A percentile compares a stretch with the other conserved stretches of the same genome.
Conservation (phyloP, 1,284 basidiomycete genomes). For the Trichosporon faecale region DNA sequence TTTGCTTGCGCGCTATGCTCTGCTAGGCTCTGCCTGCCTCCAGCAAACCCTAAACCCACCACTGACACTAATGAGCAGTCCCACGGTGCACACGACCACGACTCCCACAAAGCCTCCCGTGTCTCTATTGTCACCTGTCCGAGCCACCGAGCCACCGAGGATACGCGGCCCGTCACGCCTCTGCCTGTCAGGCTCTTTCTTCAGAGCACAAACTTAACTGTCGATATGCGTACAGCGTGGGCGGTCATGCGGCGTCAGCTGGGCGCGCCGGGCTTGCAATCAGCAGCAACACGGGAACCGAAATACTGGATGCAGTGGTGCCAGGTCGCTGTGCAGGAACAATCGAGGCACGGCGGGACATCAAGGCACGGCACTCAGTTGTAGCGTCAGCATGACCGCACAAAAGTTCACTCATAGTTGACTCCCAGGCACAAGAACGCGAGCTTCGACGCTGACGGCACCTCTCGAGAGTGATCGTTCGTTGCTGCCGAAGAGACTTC, state of each 20-base stretch:
- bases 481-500: no score
- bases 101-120: neutral
- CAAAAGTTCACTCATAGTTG: neutral
- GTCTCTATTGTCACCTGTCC: neutral
- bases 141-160: neutral
- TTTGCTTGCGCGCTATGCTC: neutral
- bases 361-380: no score
- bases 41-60: constrained; percentile 1
- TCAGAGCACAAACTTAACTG: neutral
- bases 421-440: neutral
- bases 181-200: neutral
- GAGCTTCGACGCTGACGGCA: neutral
- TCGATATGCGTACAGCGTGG: neutral
- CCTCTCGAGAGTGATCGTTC: no score
- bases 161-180: neutral
- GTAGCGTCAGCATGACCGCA: neutral
- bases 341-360: neutral
- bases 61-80: neutral
- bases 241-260: neutral
- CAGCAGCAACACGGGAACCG: neutral
- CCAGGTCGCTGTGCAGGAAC: neutral
- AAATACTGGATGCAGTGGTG: neutral
- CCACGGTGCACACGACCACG: neutral
- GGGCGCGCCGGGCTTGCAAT: no score
- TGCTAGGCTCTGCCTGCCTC: neutral